These are phyloP conservation scores for Carex myosuroides DNA, from an alignment of 176 grass and related monocot genomes.

Conservation along the genomic window DNA sequence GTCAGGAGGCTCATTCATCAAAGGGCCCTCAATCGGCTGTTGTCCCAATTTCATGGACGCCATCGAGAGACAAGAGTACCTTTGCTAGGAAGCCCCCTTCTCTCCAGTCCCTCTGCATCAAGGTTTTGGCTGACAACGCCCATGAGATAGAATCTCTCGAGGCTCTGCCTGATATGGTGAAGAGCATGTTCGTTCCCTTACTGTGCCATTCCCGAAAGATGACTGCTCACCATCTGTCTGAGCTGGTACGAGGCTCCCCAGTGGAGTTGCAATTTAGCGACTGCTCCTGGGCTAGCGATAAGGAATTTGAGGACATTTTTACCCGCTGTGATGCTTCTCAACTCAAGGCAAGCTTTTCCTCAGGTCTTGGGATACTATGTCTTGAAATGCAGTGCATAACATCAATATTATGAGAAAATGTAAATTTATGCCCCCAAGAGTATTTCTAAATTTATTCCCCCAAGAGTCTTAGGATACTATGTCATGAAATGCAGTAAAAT, in stretches of 20 bases:
- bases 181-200: conserved; percentile 42
- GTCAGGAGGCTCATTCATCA: conserved; percentile 39
- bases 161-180: conserved; percentile 62
- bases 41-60: conserved; percentile 48
- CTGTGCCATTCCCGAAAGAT: conserved; percentile 75
- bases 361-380: background rate
- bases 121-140: conserved; percentile 43
- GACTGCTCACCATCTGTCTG: conserved; percentile 52
- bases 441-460: background rate
- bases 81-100: conserved; percentile 22
- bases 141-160: conserved; percentile 80
- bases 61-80: conserved; percentile 37
- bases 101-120: conserved; percentile 51
- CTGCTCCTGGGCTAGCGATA: conserved; percentile 81
- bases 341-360: conserved; percentile 46
- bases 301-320: conserved; percentile 57
- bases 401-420: background rate
- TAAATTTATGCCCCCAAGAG: background rate
- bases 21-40: conserved; percentile 15
- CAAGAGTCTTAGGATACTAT: no score
- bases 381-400: background rate
- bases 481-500: no score
- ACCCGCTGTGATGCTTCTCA: conserved; percentile 34
- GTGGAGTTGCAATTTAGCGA: conserved; percentile 49
- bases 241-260: conserved; percentile 42